phyloP scores from a whole-genome alignment of 78 protist genomes.

The Creolimax fragrantissima region DNA sequence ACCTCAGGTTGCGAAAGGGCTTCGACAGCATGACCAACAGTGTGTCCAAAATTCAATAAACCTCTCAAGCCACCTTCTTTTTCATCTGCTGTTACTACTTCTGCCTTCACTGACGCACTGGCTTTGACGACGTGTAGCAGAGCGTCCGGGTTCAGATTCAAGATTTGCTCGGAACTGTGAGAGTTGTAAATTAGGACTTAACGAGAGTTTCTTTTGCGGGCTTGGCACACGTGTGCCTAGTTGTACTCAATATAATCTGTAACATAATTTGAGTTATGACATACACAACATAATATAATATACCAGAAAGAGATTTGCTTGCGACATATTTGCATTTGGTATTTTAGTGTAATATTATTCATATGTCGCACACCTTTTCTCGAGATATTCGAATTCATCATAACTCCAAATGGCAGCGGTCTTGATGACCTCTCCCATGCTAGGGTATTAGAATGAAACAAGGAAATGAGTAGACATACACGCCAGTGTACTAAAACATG shows the following conservation, averaged over 20 bases:
- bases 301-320: too few species aligned
- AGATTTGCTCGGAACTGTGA: not conserved
- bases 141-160: constrained; percentile 14
- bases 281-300: too few species aligned
- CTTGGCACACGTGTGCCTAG: too few species aligned
- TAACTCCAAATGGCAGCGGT: constrained; percentile 48
- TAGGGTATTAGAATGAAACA: not conserved
- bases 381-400: constrained; percentile 32
- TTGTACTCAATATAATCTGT: not conserved
- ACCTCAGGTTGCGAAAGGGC: constrained; percentile 48
- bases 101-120: constrained; percentile 45
- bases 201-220: not conserved
- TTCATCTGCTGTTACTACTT: constrained; percentile 57
- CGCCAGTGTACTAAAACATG: too few species aligned
- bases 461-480: not conserved
- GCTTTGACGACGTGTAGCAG: constrained; percentile 15
- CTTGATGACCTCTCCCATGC: constrained; percentile 53
- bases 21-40: constrained; percentile 71
- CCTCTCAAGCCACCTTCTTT: constrained; percentile 62
- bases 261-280: too few species aligned
- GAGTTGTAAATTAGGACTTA: not conserved
- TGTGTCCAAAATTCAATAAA: constrained; percentile 71
- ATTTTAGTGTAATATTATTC: too few species aligned
- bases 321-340: too few species aligned
- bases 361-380: constrained; percentile 15